These are phyloP conservation scores for Mychonastes homosphaera DNA, from an alignment of 139 green algal species.

Conservation along the genomic window DNA sequence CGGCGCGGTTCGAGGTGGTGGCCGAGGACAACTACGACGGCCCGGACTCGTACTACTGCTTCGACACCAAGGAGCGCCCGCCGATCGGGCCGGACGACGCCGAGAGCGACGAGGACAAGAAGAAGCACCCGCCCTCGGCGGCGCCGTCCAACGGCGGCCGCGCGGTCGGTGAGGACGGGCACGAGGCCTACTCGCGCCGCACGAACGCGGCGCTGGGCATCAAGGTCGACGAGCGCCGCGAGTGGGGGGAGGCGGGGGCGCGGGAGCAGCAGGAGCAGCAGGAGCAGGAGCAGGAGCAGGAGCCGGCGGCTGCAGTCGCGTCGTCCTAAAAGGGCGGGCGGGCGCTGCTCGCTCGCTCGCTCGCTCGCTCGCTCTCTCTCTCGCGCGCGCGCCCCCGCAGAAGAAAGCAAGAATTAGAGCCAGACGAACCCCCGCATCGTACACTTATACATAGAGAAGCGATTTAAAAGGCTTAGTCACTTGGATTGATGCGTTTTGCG, in stretches of 20 bases:
- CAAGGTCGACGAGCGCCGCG: neutral
- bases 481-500: too few relatives aligned
- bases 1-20: slow-evolving; percentile 36
- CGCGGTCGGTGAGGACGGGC: neutral
- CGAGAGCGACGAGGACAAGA: slow-evolving; percentile 9
- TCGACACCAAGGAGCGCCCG: slow-evolving; percentile 16
- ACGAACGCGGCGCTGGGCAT: neutral
- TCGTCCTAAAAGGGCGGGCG: too few relatives aligned
- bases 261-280: neutral
- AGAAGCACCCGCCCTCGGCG: too few relatives aligned
- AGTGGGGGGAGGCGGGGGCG: neutral
- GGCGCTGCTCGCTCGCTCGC: too few relatives aligned
- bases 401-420: too few relatives aligned
- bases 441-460: too few relatives aligned
- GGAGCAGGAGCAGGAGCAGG: neutral
- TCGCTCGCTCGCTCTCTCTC: too few relatives aligned
- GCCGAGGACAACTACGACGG: slow-evolving; percentile 68
- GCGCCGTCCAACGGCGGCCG: too few relatives aligned
- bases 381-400: too few relatives aligned
- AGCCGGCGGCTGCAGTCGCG: too few relatives aligned
- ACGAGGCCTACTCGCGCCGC: slow-evolving; percentile 2
- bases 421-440: too few relatives aligned
- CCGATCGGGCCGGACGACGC: slow-evolving; percentile 19
- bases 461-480: too few relatives aligned
- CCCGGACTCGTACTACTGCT: slow-evolving; percentile 56